phyloP scores from a whole-genome alignment of 1,284 basidiomycete genomes.

The Meira miltonrushii region DNA sequence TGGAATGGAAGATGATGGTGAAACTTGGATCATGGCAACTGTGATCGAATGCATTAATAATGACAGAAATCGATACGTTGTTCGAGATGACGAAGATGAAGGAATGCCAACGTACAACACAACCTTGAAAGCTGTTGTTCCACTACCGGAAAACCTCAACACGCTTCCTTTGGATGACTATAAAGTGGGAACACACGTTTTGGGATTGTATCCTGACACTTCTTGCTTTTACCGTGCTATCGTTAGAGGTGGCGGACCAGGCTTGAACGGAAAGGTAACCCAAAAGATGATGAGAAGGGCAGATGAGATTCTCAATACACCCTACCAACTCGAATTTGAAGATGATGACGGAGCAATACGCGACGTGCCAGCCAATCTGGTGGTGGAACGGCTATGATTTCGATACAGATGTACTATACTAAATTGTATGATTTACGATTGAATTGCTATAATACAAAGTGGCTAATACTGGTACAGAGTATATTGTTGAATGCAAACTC shows the following conservation, averaged over 20 bases:
- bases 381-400: conserved; percentile 39
- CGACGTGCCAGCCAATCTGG: conserved; percentile 45
- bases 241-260: conserved; percentile 46
- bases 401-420: no score
- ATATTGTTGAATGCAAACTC: no score
- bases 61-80: conserved; percentile 31
- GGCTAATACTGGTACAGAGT: no score
- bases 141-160: conserved; percentile 35
- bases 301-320: conserved; percentile 36
- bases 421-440: no score
- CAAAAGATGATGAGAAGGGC: conserved; percentile 29
- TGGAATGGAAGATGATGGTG: conserved; percentile 24
- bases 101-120: conserved; percentile 24
- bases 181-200: conserved; percentile 33
- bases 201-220: conserved; percentile 52
- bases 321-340: conserved; percentile 49
- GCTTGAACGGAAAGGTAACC: conserved; percentile 21
- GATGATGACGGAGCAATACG: conserved; percentile 47
- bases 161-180: conserved; percentile 46
- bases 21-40: conserved; percentile 41
- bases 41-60: conserved; percentile 36
- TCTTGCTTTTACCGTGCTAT: conserved; percentile 51
- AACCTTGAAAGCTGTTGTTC: conserved; percentile 43
- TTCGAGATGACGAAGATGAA: conserved; percentile 23
- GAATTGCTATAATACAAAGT: no score